Evolutionary conservation across 2,329 filamentous ascomycete genomes (phyloP).

Genomic region (Pyrenochaeta sp.): DNA sequence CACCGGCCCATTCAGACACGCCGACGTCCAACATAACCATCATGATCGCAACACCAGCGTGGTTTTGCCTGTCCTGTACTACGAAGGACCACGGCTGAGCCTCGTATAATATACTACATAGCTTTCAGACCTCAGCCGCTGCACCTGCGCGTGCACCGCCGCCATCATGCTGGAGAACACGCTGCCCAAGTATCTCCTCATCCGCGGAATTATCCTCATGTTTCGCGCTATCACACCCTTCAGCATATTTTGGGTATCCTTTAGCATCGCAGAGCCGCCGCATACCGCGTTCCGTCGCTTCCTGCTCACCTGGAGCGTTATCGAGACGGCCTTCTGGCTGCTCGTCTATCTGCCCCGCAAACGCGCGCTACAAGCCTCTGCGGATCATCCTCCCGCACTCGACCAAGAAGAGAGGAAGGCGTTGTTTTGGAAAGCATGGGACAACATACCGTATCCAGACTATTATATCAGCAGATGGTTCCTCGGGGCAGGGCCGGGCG

Average conservation of each 20-base stretch:
- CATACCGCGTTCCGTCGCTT: constrained; percentile 37
- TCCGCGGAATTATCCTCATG: constrained; percentile 58
- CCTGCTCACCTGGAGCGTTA: constrained; percentile 56
- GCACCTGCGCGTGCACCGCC: background rate
- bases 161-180: constrained; percentile 53
- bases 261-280: constrained; percentile 46
- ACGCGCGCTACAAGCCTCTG: constrained; percentile 60
- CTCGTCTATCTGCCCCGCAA: constrained; percentile 63
- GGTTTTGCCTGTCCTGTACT: background rate
- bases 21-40: background rate
- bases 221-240: constrained; percentile 61
- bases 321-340: constrained; percentile 65
- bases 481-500: constrained; percentile 63
- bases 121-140: background rate
- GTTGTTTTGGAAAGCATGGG: constrained; percentile 66
- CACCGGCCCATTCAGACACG: background rate
- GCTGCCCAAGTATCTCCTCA: constrained; percentile 53
- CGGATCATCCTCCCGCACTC: constrained; percentile 59
- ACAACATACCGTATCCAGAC: constrained; percentile 63
- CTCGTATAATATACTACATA: background rate
- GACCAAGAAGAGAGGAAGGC: constrained; percentile 59
- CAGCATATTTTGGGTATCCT: constrained; percentile 57
- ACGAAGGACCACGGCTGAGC: background rate
- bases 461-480: constrained; percentile 72
- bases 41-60: background rate